Conservation (phyloP, 352 stramenopile species). For the Globisporangium megalacanthum region DNA sequence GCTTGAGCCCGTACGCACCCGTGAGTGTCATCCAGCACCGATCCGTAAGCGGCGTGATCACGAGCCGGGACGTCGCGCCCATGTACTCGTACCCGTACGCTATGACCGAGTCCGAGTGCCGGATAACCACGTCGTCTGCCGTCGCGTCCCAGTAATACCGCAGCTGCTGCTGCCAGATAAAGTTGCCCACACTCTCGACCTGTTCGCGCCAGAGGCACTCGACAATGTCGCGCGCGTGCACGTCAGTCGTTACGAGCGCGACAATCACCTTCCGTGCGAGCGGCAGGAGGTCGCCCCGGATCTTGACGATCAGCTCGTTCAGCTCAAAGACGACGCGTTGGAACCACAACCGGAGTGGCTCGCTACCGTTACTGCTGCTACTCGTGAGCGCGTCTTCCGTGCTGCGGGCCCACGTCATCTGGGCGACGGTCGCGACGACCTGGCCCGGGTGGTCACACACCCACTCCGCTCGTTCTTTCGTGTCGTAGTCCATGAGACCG, state of each 20-base stretch:
- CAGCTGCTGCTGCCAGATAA: slow-evolving; percentile 94
- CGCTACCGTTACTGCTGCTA: slow-evolving; percentile 20
- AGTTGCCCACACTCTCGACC: slow-evolving; percentile 76
- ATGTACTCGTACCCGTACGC: slow-evolving; percentile 95
- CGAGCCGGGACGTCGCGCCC: slow-evolving; percentile 84
- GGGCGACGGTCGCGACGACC: slow-evolving; percentile 90
- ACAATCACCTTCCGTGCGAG: slow-evolving; percentile 92
- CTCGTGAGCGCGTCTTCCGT: slow-evolving; percentile 79
- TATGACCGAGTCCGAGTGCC: slow-evolving; percentile 84
- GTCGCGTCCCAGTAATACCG: slow-evolving; percentile 92
- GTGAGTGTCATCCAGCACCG: slow-evolving; percentile 96
- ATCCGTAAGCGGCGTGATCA: slow-evolving; percentile 89
- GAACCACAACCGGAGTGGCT: slow-evolving; percentile 66
- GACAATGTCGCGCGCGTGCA: slow-evolving; percentile 89
- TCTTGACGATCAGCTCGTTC: slow-evolving; percentile 91
- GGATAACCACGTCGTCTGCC: slow-evolving; percentile 86
- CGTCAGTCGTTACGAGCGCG: slow-evolving; percentile 90
- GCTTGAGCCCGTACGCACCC: slow-evolving; percentile 89
- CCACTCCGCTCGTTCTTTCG: slow-evolving; percentile 75
- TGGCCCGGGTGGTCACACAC: slow-evolving; percentile 89
- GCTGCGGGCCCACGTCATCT: slow-evolving; percentile 91
- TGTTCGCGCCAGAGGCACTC: slow-evolving; percentile 64
- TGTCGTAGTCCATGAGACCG: slow-evolving; percentile 89
- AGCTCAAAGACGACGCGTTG: slow-evolving; percentile 77
- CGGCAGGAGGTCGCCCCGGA: slow-evolving; percentile 83